Base-by-base conservation (phyloP, 306 rosid genomes). In the Mucuna pruriens region DNA sequence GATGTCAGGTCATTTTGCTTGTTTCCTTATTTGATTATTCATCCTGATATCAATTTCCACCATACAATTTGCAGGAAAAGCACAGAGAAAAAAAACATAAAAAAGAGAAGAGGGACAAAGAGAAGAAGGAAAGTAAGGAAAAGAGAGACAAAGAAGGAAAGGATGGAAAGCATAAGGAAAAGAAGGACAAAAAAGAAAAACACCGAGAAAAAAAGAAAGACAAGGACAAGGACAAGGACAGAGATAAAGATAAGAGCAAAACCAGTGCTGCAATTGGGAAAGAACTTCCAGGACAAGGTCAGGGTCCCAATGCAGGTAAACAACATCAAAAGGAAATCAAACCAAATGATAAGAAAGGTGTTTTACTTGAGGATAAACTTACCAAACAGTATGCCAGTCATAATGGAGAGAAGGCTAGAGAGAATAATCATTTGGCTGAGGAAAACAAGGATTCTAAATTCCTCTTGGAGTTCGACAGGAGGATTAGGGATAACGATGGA, bases 71-170 rank as follows among this genome's bases (percentile, higher is more conserved):
- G 69, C 87, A 93, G 97, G 97, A 90, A 82, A 86, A 90, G 76
- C 89, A 87, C 42, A 89, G 80, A 90, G 94, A 90, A 58, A 93
- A 88, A 69, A 90, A 87, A 74, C 87, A 85, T 77, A 93, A 89
- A 72, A 88, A 91, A 85, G 94, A 90, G 62, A 93, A 86, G 91
- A 88, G 65, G 82, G 97, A 88, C 45, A 88, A 90, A 82, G 94
- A 91, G 76, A 91, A 86, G 90, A 87, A 60, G 82, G 94, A 88
- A 78, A 81, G 85, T 38, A 89, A 86, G 78, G 97, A 90, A 68
- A 93, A 84, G 82, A 76, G 89, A 80, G 92, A 88, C 67, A 91
- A 84, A 67, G 94, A 91, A 77, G 91, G 86, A 80, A 87, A 77
- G 48, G 91, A 90, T 76, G 94, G 88, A 77, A 87, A 85, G 79